These are phyloP conservation scores for Thielaviopsis cerberus DNA, from an alignment of 2,329 filamentous ascomycete species.

Conservation along the genomic window DNA sequence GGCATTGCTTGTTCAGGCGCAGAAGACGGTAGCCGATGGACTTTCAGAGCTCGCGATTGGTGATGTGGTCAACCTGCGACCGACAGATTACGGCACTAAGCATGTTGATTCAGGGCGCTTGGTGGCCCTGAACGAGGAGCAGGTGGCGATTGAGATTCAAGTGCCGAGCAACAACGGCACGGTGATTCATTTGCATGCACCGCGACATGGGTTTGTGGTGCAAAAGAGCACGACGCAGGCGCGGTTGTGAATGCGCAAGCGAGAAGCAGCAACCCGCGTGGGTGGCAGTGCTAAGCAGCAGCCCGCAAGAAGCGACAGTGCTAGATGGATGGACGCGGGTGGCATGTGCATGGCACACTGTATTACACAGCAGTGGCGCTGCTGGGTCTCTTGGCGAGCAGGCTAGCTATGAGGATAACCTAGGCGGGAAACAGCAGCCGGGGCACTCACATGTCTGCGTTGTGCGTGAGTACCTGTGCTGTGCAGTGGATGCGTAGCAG, in stretches of 20 bases:
- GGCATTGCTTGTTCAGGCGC: conserved; percentile 26
- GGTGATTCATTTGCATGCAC: conserved; percentile 38
- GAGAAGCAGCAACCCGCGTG: neutral
- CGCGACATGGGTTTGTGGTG: conserved; percentile 39
- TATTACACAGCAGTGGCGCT: neutral
- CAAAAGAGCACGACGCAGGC: conserved; percentile 15
- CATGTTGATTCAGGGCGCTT: conserved; percentile 40
- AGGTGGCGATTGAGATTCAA: conserved; percentile 39
- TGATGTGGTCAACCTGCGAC: conserved; percentile 37
- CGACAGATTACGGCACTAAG: conserved; percentile 41
- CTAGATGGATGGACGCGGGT: neutral
- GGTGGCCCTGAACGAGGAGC: conserved; percentile 30
- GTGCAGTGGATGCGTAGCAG: no score
- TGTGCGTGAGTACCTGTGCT: no score
- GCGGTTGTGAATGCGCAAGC: neutral
- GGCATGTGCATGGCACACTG: neutral
- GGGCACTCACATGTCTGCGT: no score
- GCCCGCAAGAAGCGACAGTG: neutral
- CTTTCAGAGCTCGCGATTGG: conserved; percentile 27
- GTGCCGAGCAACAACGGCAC: conserved; percentile 21
- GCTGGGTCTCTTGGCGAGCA: neutral
- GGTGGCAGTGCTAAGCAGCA: no score
- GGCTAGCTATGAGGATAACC: no score
- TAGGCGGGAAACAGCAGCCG: no score
- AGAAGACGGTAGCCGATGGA: conserved; percentile 23